These are phyloP conservation scores for Solanum habrochaites DNA, from an alignment of 257 asterid genomes.

Conservation along the genomic window DNA sequence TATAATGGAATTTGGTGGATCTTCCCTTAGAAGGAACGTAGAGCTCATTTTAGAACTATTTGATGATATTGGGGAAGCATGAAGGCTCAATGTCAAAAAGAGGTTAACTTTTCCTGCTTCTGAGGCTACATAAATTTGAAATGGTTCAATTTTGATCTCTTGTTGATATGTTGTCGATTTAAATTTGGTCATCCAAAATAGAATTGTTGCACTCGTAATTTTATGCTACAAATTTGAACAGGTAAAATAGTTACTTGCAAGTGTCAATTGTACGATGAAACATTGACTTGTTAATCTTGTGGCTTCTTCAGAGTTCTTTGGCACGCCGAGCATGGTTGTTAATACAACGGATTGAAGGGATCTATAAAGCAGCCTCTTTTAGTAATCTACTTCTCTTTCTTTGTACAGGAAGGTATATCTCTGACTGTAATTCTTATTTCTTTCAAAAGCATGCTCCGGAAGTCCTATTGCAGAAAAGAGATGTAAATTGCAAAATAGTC, in stretches of 20 bases:
- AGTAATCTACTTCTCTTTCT: constrained; percentile 81
- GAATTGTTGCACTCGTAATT: neutral
- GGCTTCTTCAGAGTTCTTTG: constrained; percentile 47
- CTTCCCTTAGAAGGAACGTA: neutral
- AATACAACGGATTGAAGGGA: constrained; percentile 64
- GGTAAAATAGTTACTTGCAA: neutral
- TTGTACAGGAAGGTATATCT: constrained; percentile 65
- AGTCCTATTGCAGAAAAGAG: neutral
- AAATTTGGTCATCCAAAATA: neutral
- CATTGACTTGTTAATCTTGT: neutral
- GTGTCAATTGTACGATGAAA: neutral
- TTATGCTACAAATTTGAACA: neutral
- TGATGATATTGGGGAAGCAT: neutral
- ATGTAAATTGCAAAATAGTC: neutral
- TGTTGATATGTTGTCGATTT: neutral
- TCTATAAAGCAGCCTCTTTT: constrained; percentile 80
- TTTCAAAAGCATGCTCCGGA: neutral
- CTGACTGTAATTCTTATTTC: neutral
- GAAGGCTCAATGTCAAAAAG: neutral
- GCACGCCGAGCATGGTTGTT: constrained; percentile 76
- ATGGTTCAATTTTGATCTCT: neutral
- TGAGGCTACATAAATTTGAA: neutral
- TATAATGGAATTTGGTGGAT: neutral
- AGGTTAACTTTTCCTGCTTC: neutral
- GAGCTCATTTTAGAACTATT: neutral